These are phyloP conservation scores for Darksidea phi DNA, from an alignment of 495 filamentous ascomycete genomes.

Conservation along the genomic window DNA sequence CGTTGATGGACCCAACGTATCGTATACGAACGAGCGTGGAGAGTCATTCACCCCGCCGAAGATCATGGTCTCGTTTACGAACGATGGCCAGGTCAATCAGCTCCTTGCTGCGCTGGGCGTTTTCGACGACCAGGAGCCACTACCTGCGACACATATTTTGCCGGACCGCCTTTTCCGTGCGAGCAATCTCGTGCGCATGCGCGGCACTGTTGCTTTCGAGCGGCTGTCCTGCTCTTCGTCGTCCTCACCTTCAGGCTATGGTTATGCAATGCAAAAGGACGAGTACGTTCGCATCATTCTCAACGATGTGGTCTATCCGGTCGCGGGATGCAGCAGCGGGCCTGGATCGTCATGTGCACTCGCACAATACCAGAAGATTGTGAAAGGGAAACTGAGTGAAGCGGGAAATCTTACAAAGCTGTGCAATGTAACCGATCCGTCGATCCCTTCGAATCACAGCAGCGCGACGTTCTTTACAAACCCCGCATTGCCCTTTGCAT, in stretches of 20 bases:
- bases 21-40: slow-evolving; percentile 45
- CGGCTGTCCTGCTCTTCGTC: slow-evolving; percentile 10
- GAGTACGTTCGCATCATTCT: slow-evolving; percentile 15
- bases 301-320: slow-evolving; percentile 24
- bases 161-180: slow-evolving; percentile 44
- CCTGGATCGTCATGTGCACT: slow-evolving; percentile 21
- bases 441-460: too few species aligned
- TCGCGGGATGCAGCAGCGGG: slow-evolving; percentile 10
- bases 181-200: slow-evolving; percentile 55
- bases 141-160: slow-evolving; percentile 47
- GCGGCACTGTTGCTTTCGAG: slow-evolving; percentile 19
- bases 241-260: background rate
- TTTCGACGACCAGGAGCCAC: slow-evolving; percentile 49
- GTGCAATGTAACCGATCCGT: slow-evolving; percentile 19
- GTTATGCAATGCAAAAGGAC: background rate
- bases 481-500: too few species aligned
- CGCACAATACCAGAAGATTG: slow-evolving; percentile 11
- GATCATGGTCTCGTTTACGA: slow-evolving; percentile 55
- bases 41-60: slow-evolving; percentile 42
- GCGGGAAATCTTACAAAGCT: slow-evolving; percentile 17
- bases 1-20: slow-evolving; percentile 47
- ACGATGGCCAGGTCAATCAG: slow-evolving; percentile 61
- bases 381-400: slow-evolving; percentile 7
- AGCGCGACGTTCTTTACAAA: too few species aligned
- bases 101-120: slow-evolving; percentile 46